Conservation (phyloP, 345 rosid species). For the Bruguiera sexangula region DNA sequence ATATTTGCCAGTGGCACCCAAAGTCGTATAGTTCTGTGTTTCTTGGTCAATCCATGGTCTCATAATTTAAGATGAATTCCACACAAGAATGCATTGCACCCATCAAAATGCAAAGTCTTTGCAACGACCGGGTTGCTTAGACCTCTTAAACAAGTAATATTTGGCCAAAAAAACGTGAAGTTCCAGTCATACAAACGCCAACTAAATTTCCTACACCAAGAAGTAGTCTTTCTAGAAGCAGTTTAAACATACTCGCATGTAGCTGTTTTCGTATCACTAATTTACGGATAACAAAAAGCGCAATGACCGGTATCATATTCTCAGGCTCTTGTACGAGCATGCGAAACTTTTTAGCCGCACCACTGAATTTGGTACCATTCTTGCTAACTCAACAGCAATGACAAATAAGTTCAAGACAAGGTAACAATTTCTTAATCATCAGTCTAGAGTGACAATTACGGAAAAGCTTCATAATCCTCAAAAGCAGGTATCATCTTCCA, state of each 20-base stretch:
- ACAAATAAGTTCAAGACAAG: constrained; percentile 27
- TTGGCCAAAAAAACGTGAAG: too few species aligned
- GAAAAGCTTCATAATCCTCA: constrained; percentile 20
- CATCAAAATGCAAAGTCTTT: too few species aligned
- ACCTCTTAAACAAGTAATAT: too few species aligned
- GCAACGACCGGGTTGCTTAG: too few species aligned
- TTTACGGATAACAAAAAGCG: background rate
- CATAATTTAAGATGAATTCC: too few species aligned
- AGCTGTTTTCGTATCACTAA: constrained; percentile 4
- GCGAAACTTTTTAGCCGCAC: constrained; percentile 22
- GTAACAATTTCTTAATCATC: constrained; percentile 18
- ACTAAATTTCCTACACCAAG: background rate
- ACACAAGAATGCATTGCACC: too few species aligned
- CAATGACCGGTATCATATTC: constrained; percentile 1
- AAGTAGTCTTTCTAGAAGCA: background rate
- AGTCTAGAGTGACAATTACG: constrained; percentile 21
- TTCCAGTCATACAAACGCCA: background rate
- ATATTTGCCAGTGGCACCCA: too few species aligned
- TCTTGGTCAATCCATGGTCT: too few species aligned
- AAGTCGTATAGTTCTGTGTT: too few species aligned
- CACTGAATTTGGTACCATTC: constrained; percentile 14
- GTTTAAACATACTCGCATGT: background rate
- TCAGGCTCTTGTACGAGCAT: constrained; percentile 1
- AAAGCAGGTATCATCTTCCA: constrained; percentile 23
- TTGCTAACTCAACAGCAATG: constrained; percentile 27